Evolutionary conservation across 2,329 filamentous ascomycete genomes (phyloP), one percentile per base, ranked within the genome.

Genomic region (Cladophialophora carrionii): DNA sequence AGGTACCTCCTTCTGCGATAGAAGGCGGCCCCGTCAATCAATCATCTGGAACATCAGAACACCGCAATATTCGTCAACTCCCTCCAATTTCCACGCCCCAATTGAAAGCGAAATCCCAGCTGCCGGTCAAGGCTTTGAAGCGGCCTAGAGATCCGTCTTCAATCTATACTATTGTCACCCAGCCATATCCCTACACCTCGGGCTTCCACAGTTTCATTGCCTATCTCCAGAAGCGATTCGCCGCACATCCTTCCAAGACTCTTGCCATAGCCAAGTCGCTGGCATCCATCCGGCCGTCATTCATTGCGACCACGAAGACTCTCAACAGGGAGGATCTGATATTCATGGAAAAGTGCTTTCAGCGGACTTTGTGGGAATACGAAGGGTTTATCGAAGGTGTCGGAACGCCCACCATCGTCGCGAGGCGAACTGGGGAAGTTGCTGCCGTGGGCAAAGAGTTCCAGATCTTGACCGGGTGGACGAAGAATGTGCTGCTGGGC

Each of bases 341-440:
- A 24, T 97, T 98, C 76, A 96, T 96, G 90, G 95, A 99, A 77
- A 96, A 96, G 78, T 96, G 91, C 73, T 92, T 98, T 74, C 95
- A 99, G 77, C 87, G 95, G 43, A 96, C 92, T 0, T 82, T 98
- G 10, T 92, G 92, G 74, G 92, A 96, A 75, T 96, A 96, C 73
- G 92, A 98, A 74, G 92, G 96, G 70, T 95, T 96, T 71, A 90
- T 97, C 81, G 88, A 91, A 63, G 88, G 92, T 69, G 92, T 90
- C 66, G 92, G 92, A 46, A 96, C 92, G 3, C 95, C 95, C 0
- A 96, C 93, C 0, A 87, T 99, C 64, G 91, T 98, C 29, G 96
- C 92, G 74, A 88, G 95, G 55, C 87, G 95, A 55, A 96, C 93
- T 0, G 95, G 95, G 57, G 95, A 98, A 76, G 88, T 99, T n/a